Evolutionary conservation across 2,329 filamentous ascomycete species (phyloP), one percentile per base, ranked within the genome.

Genomic region (Cytospora piceae): DNA sequence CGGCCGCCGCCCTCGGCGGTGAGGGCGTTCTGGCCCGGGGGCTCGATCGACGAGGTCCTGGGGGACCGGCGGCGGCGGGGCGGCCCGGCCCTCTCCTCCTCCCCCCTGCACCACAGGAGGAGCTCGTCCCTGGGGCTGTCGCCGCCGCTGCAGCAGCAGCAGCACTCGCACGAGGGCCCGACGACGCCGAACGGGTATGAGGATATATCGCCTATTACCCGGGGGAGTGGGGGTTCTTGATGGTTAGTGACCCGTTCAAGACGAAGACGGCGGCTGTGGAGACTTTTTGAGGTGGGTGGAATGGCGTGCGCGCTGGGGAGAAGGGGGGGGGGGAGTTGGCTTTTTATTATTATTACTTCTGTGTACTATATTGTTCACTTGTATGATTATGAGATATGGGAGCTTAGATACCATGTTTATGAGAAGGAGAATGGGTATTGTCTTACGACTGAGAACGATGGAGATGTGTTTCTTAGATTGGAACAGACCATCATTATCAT

Each of bases 181-280:
- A 74, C 78, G 75, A 88, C 86, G 64, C 86, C 85, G 1, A 86
- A 87, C 68, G 81, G 77, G 9, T 86, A 84, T 68, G 85, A 87
- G 24, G 87, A 89, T 71, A 85, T 89, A 63, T 87, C 85, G 58
- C 87, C 87, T 7, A 82, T 85, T 29, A 89, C 87, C 11, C 79
- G 83, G 51, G 84, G 6, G 87, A 89, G 74, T 89, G 87, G 87
- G 84, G 85, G 0, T 85, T 86, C 71, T 73, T 89, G 69, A 85
- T 87, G 77, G 77, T 80, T 51, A 82, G 82, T 3, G 78, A 80
- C 32, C 77, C 76, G 31, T 80, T 80, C 68, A 77, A 76, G 54
- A 76, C 76, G 20, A 79, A 78, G 70, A 85, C 76, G 51, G 85
- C 77, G 3, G 79, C 79, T 4, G 82, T 88, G 20, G 83, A 83